phyloP scores from a whole-genome alignment of 2,329 filamentous ascomycete species.

The Microsporum ferrugineum region DNA sequence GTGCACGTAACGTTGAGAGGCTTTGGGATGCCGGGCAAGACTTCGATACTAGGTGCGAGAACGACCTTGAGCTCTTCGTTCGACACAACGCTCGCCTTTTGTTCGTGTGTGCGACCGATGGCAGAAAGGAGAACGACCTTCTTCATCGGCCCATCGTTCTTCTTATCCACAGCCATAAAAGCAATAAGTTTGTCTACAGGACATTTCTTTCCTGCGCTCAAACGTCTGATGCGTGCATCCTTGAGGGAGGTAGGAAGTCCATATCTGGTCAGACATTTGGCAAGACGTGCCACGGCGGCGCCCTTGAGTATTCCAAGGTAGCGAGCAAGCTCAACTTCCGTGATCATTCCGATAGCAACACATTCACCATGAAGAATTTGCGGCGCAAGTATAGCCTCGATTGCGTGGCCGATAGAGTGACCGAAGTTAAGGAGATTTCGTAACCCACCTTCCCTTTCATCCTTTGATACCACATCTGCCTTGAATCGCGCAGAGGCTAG shows the following conservation, averaged over 20 bases:
- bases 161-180: conserved; percentile 98
- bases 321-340: conserved; percentile 86
- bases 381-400: conserved; percentile 88
- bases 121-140: conserved; percentile 87
- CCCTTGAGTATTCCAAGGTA: conserved; percentile 76
- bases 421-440: conserved; percentile 95
- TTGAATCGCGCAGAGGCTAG: conserved; percentile 87
- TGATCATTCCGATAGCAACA: conserved; percentile 96
- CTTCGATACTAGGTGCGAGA: conserved; percentile 64
- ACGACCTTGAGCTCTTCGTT: conserved; percentile 74
- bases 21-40: conserved; percentile 59
- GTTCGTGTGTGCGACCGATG: conserved; percentile 80
- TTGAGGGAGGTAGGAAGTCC: conserved; percentile 74
- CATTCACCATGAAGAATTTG: conserved; percentile 93
- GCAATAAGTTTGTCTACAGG: conserved; percentile 72
- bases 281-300: conserved; percentile 75
- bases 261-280: conserved; percentile 91
- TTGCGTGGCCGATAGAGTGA: conserved; percentile 93
- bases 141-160: conserved; percentile 90
- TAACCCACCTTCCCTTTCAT: conserved; percentile 87
- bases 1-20: conserved; percentile 61
- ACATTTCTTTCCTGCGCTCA: conserved; percentile 78
- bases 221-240: conserved; percentile 68
- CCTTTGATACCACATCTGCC: conserved; percentile 83
- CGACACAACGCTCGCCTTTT: conserved; percentile 75